A percentile compares a stretch with the other conserved stretches of the same genome.
Evolutionary conservation across 257 asterid species (phyloP).

Genomic region (Coffea canephora): DNA sequence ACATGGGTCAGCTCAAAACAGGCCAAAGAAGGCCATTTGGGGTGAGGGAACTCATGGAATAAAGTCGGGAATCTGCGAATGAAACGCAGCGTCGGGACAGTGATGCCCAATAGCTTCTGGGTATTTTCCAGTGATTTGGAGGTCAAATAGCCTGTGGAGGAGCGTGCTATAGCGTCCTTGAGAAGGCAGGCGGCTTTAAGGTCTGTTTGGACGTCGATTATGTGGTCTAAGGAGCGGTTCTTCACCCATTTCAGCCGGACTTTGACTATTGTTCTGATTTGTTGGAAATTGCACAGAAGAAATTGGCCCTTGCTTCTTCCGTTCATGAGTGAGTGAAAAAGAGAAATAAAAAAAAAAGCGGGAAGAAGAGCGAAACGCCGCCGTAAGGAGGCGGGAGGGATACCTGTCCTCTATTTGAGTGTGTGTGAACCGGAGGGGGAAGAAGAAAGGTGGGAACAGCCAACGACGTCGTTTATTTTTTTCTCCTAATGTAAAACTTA

Average conservation of each 20-base stretch:
- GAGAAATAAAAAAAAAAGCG: not conserved
- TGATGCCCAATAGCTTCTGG: slow-evolving; percentile 73
- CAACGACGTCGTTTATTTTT: too few species aligned
- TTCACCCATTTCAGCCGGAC: slow-evolving; percentile 96
- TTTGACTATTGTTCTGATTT: slow-evolving; percentile 50
- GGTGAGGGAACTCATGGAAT: slow-evolving; percentile 88
- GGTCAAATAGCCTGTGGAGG: slow-evolving; percentile 62
- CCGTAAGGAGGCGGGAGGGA: too few species aligned
- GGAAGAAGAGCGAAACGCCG: not conserved
- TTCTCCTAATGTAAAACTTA: too few species aligned
- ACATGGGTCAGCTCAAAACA: slow-evolving; percentile 68
- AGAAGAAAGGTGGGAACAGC: too few species aligned
- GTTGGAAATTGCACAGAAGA: slow-evolving; percentile 21
- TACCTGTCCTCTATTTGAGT: too few species aligned
- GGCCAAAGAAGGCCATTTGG: slow-evolving; percentile 71
- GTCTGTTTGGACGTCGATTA: slow-evolving; percentile 73
- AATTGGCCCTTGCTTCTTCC: not conserved
- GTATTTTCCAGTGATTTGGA: slow-evolving; percentile 60
- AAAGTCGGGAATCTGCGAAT: slow-evolving; percentile 79
- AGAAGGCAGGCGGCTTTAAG: slow-evolving; percentile 78
- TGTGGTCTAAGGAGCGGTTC: slow-evolving; percentile 77
- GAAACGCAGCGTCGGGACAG: slow-evolving; percentile 82
- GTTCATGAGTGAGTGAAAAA: not conserved
- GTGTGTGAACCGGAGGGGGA: too few species aligned
- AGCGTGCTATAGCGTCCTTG: slow-evolving; percentile 70